These are phyloP conservation scores for Plantago lanceolata DNA, from an alignment of 305 asterid species.

Conservation along the genomic window DNA sequence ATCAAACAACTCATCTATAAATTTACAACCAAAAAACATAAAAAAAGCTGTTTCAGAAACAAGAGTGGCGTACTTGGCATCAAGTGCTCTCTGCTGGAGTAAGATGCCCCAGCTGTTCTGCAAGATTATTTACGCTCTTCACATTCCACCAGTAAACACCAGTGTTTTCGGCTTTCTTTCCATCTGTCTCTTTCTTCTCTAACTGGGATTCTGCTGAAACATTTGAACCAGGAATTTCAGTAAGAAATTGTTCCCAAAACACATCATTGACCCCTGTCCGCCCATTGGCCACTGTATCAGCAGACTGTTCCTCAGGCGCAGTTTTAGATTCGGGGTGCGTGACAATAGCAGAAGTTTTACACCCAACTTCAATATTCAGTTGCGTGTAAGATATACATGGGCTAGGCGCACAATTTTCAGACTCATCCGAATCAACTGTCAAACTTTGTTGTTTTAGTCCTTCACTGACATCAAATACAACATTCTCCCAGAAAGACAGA, in stretches of 20 bases:
- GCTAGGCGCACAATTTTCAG: slow-evolving; percentile 49
- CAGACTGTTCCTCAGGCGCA: slow-evolving; percentile 34
- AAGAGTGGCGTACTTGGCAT: slow-evolving; percentile 30
- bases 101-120: slow-evolving; percentile 63
- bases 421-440: slow-evolving; percentile 49
- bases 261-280: slow-evolving; percentile 68
- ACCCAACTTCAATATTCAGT: slow-evolving; percentile 37
- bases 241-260: slow-evolving; percentile 87
- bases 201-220: slow-evolving; percentile 41
- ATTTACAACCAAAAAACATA: slow-evolving; percentile 30
- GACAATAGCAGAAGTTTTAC: slow-evolving; percentile 48
- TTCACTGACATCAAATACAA: slow-evolving; percentile 38
- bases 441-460: slow-evolving; percentile 30
- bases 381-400: slow-evolving; percentile 55
- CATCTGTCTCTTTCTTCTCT: slow-evolving; percentile 32
- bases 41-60: slow-evolving; percentile 19
- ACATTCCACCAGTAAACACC: slow-evolving; percentile 48
- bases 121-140: slow-evolving; percentile 54
- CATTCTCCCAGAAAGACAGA: slow-evolving; percentile 61
- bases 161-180: slow-evolving; percentile 39
- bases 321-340: slow-evolving; percentile 54
- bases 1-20: slow-evolving; percentile 30
- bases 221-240: slow-evolving; percentile 75
- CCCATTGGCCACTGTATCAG: slow-evolving; percentile 33
- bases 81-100: slow-evolving; percentile 60